Conservation (phyloP, 331 rosid genomes). For the Phaseolus coccineus region DNA sequence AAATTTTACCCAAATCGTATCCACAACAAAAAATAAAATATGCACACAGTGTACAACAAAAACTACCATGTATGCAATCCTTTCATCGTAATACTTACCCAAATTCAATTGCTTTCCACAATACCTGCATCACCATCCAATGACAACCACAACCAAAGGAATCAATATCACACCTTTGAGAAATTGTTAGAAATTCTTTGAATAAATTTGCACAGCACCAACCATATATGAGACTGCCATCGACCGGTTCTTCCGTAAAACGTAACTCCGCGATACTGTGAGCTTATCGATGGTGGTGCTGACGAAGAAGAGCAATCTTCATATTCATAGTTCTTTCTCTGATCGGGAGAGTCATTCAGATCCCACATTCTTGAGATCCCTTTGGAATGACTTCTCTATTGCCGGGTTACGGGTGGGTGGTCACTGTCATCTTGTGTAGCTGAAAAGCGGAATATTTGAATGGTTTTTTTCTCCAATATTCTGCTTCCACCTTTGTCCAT, state of each 20-base stretch:
- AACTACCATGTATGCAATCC: not conserved
- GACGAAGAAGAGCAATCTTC: slow-evolving; percentile 75
- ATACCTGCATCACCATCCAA: slow-evolving; percentile 78
- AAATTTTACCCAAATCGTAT: slow-evolving; percentile 34
- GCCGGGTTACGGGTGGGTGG: slow-evolving; percentile 64
- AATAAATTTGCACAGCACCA: slow-evolving; percentile 22
- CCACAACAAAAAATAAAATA: not conserved
- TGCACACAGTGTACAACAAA: too few relatives aligned
- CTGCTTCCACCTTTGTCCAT: slow-evolving; percentile 30
- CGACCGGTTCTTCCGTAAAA: slow-evolving; percentile 98
- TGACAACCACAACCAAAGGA: slow-evolving; percentile 36
- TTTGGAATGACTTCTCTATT: slow-evolving; percentile 33
- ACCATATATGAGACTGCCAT: slow-evolving; percentile 99
- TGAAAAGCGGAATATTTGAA: slow-evolving; percentile 75
- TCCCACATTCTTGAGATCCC: slow-evolving; percentile 91
- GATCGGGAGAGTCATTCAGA: slow-evolving; percentile 90
- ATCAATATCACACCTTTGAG: not conserved
- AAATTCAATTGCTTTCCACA: slow-evolving; percentile 99
- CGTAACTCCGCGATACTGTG: slow-evolving; percentile 97
- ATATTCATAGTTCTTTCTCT: slow-evolving; percentile 63
- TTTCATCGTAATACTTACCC: slow-evolving; percentile 60
- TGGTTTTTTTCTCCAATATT: slow-evolving; percentile 42
- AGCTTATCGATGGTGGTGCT: slow-evolving; percentile 86
- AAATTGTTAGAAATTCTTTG: not conserved
- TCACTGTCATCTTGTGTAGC: slow-evolving; percentile 50